A percentile compares a stretch with the other conserved stretches of the same genome.
Conservation (phyloP, 2,329 filamentous ascomycete genomes). For the Akanthomyces lecanii region DNA sequence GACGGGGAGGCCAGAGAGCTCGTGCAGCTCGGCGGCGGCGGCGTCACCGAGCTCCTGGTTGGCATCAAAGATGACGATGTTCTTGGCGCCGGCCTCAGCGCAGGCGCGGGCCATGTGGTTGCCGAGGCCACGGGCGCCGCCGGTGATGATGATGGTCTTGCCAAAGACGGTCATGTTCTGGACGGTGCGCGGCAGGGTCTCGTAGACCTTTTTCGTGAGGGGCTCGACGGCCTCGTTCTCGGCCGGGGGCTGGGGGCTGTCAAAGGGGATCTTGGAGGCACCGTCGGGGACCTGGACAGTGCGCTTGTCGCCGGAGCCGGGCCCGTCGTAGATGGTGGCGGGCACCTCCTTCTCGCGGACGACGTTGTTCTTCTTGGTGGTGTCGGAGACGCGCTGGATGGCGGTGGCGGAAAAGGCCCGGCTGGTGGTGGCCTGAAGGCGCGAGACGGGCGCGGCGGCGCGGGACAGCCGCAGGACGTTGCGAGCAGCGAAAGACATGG, state of each 20-base stretch:
- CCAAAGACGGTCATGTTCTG: slow-evolving; percentile 64
- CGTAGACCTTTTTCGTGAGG: slow-evolving; percentile 49
- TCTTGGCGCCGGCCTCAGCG: slow-evolving; percentile 70
- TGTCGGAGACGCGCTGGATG: slow-evolving; percentile 32
- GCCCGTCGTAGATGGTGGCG: slow-evolving; percentile 48
- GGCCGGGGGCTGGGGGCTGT: slow-evolving; percentile 32
- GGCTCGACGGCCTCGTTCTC: slow-evolving; percentile 45
- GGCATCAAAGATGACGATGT: slow-evolving; percentile 71
- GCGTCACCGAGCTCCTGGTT: slow-evolving; percentile 71
- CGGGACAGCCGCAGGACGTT: slow-evolving; percentile 31
- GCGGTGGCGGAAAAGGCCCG: slow-evolving; percentile 30
- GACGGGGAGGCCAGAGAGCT: slow-evolving; percentile 68
- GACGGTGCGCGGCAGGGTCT: slow-evolving; percentile 59
- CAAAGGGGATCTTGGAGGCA: slow-evolving; percentile 39
- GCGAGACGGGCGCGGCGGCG: slow-evolving; percentile 27
- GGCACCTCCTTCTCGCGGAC: slow-evolving; percentile 55
- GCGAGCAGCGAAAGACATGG: slow-evolving; percentile 35
- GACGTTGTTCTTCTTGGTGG: slow-evolving; percentile 46
- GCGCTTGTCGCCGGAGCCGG: slow-evolving; percentile 50
- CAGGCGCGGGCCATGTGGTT: slow-evolving; percentile 77
- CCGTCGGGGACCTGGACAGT: slow-evolving; percentile 48
- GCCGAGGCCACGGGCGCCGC: slow-evolving; percentile 71
- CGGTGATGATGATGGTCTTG: slow-evolving; percentile 70
- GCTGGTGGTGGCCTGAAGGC: slow-evolving; percentile 21
- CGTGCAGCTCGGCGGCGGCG: slow-evolving; percentile 64